phyloP scores from a whole-genome alignment of 495 filamentous ascomycete species.

The Cercophora samala region DNA sequence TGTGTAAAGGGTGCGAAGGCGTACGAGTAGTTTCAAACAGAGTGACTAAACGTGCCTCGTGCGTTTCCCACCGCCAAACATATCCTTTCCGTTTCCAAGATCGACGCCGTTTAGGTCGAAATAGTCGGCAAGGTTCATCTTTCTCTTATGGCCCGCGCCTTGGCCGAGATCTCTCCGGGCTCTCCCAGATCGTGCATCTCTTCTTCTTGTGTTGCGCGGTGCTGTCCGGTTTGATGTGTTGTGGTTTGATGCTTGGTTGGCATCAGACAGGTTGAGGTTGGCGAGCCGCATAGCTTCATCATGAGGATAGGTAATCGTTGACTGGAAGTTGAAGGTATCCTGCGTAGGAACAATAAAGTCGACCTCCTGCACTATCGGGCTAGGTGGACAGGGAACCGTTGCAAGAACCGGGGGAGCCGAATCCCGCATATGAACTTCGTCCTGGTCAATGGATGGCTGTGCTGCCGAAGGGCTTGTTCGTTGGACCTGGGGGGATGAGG shows the following conservation, averaged over 20 bases:
- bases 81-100: conserved; percentile 56
- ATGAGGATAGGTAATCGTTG: conserved; percentile 63
- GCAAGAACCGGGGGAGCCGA: conserved; percentile 29
- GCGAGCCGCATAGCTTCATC: conserved; percentile 62
- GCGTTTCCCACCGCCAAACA: conserved; percentile 65
- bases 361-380: conserved; percentile 29
- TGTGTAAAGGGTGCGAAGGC: not conserved
- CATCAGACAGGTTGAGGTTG: conserved; percentile 50
- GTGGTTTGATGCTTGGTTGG: conserved; percentile 7
- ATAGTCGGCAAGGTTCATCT: conserved; percentile 71
- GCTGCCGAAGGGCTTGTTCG: conserved; percentile 48
- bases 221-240: conserved; percentile 17
- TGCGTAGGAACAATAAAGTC: conserved; percentile 41
- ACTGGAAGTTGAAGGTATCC: conserved; percentile 69
- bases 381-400: conserved; percentile 22
- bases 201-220: conserved; percentile 47
- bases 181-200: conserved; percentile 31
- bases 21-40: not conserved
- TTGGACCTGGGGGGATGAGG: conserved; percentile 59
- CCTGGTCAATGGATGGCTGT: conserved; percentile 36
- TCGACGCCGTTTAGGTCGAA: conserved; percentile 72
- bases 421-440: conserved; percentile 47
- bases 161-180: conserved; percentile 50
- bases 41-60: conserved; percentile 46
- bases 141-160: conserved; percentile 73